Evolutionary conservation across 2,329 filamentous ascomycete species (phyloP), one percentile per base, ranked within the genome.

Genomic region (Hymenoscyphus scutula): DNA sequence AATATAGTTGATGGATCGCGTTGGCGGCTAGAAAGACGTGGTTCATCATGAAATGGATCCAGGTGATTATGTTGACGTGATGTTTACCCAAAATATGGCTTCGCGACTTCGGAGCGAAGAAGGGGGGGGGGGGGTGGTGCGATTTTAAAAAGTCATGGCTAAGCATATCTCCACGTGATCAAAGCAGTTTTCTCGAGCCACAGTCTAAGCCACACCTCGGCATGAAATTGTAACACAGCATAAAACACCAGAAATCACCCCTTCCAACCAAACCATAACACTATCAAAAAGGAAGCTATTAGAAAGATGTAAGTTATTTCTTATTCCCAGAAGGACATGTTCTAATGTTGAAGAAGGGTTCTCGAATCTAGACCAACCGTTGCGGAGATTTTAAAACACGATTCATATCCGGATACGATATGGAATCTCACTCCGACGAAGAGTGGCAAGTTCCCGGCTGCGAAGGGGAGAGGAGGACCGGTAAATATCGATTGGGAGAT

Each of bases 401-500:
- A 88, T 0, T 85, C 90, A 56, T 93, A 84, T 70, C 77, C 82
- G 3, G 83, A 88, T 56, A 83, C 85, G 1, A 79, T 87, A 75
- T 93, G 89, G 88, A 79, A 84, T 30, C 83, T 96, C 25, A 81
- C 86, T 69, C 88, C 91, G 5, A 81, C 86, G 56, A 79, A 80
- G 48, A 80, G 82, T 57, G 91, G 88, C 4, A 81, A 81, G 53
- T 72, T 85, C 6, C 76, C 84, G 2, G 90, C 91, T 30, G 91
- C 89, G n/a, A 79, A 82, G 61, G 84, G 79, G 41, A 83, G 90
- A 69, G 89, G 91, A 66, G 91, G 90, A 1, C 91, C 91, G 23
- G 79, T 96, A 67, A 83, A 89, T 54, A 85, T 96, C 59, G 81
- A 85, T 59, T 96, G 90, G 82, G 90, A 95, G 76, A 80, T 95